Evolutionary conservation across 371 early-diverging fungal species (phyloP), one percentile per base, ranked within the genome.

Genomic region (Coemansia sp.): DNA sequence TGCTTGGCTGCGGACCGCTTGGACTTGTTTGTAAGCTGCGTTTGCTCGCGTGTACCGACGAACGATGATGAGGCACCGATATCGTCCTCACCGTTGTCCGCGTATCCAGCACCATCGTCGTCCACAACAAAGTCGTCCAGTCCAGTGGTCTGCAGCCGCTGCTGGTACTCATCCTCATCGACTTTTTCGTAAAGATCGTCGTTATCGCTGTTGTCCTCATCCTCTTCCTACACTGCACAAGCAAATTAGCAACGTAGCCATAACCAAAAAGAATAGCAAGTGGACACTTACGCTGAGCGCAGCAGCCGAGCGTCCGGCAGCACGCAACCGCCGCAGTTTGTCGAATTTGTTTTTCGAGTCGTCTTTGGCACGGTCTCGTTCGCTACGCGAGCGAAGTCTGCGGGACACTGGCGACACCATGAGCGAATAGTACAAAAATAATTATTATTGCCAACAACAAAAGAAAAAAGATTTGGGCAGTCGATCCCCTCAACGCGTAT

Each of bases 111-210:
- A 8, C 72, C 75, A 20, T 75, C 73, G 50, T 80, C 80, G 57
- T 80, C 71, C 21, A 77, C 73, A 7, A 80, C 73, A 57, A 80
- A 80, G 54, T 72, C 78, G 52, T 72, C 67, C 5, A 71, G 33
- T 33, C 56, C 58, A 52, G n/a, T 33, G 4, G 51, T 28, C 14
- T 62, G 62, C 28, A 61, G 18, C 28, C 51, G 62, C 39, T 59
- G 59, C 54, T 62, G 75, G 51, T 74, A 74, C 40, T 74, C 75
- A 30, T 71, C 75, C 16, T 74, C 75, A 37, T 74, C 74, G 18
- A 74, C 71, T 20, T 62, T 61, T 62, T 62, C 71, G 54, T 71
- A 71, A 62, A 75, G 48, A 33, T 64, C 75, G 39, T 52, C 64
- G 3, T 25, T 48, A 40, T 67, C 70, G 3, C 54, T 37, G 56